Base-by-base conservation (phyloP, 257 asterid genomes). In the Anisodus tanguticus region DNA sequence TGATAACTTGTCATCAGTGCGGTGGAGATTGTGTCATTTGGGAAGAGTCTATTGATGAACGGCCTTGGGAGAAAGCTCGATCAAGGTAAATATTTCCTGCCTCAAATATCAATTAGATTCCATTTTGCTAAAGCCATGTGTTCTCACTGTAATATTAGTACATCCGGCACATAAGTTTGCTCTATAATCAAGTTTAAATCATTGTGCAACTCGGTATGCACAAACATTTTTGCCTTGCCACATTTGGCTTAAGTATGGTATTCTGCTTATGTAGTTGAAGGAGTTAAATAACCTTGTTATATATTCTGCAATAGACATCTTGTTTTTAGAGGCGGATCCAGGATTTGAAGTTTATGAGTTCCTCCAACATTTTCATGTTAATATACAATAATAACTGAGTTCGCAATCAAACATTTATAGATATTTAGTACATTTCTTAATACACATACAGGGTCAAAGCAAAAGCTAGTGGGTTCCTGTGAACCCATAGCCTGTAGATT, bases 41-140 rank as follows among this genome's bases (percentile, higher is more conserved):
- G 99, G 98, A 96, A 90, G 99, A 96, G 82, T 92, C 97, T 15
- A 93, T 94, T 35, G 98, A 96, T 80, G 98, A 96, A 89, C 89
- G 83, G 45, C 99, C 98, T 64, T 96, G 99, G 99, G 98, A 96
- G 91, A 93, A 92, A 83, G 98, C 98, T 76, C 97, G 93, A 76
- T 94, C 95, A 49, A 90, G 89, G 98, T 96, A 91, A 88, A 11
- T 63, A 16, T 84, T 86, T 77, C 79, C 26, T 47, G 9, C 83
- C 49, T 85, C 63, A 17, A 13, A 37, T 81, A 66, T n/a, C 49
- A 58, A 6, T 82, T 19, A 35, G 12, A 66, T 63, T 69, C 37
- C 77, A 15, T 0, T 59, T 55, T 64, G 3, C 39, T 7, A 72
- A 72, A 54, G 26, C 43, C 22, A 8, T 2, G 41, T 77, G 57